Base-by-base conservation (phyloP, 441 rosid species). In the Jatropha podagrica region DNA sequence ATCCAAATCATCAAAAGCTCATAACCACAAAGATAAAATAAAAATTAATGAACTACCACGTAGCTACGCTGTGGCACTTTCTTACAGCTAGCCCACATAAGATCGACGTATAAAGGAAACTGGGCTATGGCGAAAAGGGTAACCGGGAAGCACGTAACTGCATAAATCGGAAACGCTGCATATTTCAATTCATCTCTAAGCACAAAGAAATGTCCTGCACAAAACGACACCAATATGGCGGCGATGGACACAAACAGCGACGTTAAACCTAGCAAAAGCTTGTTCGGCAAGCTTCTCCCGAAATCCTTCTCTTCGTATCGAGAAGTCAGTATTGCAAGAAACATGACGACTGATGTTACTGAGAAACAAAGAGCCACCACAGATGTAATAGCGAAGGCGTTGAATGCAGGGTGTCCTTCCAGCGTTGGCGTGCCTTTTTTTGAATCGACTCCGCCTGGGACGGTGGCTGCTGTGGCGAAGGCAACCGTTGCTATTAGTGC, bases 401-500 rank as follows among this genome's bases (percentile, higher is more conserved):
- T 69, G 75, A 88, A 88, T 12, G 86, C 86, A 0, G 85, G 83
- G 2, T 84, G 79, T 23, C 55, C 42, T 54, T 80, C 81, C 0
- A 88, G 74, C 15, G 48, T 72, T 14, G 90, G 88, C 18, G 2
- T 38, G 32, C 89, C 86, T 1, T 10, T 78, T 0, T 71, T 69
- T 4, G 75, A 11, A 4, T 37, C 67, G 15, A 79, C 58, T 4
- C 88, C 89, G 0, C 90, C 89, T 0, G 90, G 90, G 1, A 87
- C 78, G n/a, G 81, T 60, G 20, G 87, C 11, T 14, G 88, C 81
- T 11, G 87, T 82, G 40, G 88, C 85, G 17, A 86, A 88, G 44
- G 88, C 86, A 4, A 86, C 90, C 0, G 90, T 84, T 9, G 86
- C 86, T 2, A 88, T 83, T 71, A 86, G 83, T 2, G 88, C 85